These are phyloP conservation scores for Cercospora sp. DNA, from an alignment of 2,329 filamentous ascomycete species.

Conservation along the genomic window DNA sequence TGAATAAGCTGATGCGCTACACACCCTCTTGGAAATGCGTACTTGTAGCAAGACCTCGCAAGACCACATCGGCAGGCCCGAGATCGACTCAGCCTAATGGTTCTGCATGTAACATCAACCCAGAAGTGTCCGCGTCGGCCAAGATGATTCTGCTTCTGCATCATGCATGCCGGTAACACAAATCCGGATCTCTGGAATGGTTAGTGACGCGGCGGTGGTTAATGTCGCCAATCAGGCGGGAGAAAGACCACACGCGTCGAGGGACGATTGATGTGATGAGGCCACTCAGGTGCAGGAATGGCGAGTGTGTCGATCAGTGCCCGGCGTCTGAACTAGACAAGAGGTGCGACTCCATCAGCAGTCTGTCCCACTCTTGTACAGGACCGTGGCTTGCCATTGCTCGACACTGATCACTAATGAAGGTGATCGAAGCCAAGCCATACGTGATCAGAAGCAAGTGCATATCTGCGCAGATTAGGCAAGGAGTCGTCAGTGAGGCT, in stretches of 20 bases:
- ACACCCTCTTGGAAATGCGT: background rate
- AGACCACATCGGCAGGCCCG: background rate
- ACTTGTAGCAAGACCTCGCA: background rate
- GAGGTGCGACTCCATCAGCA: background rate
- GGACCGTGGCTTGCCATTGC: background rate
- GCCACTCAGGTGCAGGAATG: background rate
- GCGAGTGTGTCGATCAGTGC: background rate
- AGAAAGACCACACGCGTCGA: background rate
- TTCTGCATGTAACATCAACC: background rate
- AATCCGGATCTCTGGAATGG: background rate
- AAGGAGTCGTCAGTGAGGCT: conserved; percentile 6
- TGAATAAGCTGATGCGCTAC: background rate
- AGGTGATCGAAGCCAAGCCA: background rate
- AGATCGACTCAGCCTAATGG: background rate
- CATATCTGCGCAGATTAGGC: conserved; percentile 1
- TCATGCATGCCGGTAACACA: background rate
- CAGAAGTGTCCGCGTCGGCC: background rate
- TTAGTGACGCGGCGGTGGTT: background rate
- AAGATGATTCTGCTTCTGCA: background rate
- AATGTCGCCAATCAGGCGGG: background rate
- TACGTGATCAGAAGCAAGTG: background rate
- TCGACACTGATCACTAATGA: background rate
- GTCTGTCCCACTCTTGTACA: background rate
- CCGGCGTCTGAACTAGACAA: background rate
- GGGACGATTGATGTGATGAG: background rate